phyloP scores from a whole-genome alignment of 2,329 filamentous ascomycete genomes.

The Pseudogymnoascus sp. region DNA sequence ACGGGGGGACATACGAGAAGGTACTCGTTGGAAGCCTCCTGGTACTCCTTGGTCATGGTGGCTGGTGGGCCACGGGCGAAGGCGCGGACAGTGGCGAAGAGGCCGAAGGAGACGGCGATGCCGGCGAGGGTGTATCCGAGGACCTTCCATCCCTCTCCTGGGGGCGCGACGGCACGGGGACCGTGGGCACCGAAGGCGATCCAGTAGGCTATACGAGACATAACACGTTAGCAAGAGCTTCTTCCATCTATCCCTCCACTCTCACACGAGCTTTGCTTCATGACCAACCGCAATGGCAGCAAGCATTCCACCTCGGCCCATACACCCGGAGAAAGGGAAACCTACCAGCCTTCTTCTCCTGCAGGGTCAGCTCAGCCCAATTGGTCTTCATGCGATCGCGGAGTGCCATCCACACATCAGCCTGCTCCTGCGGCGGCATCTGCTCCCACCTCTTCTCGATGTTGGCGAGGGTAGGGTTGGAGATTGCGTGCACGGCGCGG shows the following conservation, averaged over 20 bases:
- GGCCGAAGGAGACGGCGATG: slow-evolving; percentile 54
- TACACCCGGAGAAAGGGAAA: slow-evolving; percentile 10
- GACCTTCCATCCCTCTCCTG: slow-evolving; percentile 77
- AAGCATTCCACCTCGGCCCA: neutral
- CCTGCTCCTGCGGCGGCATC: slow-evolving; percentile 98
- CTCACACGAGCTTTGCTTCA: neutral
- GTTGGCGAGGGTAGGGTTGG: slow-evolving; percentile 93
- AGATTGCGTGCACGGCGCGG: slow-evolving; percentile 75
- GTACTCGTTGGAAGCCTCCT: slow-evolving; percentile 91
- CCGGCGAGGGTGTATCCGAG: slow-evolving; percentile 65
- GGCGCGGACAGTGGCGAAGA: slow-evolving; percentile 67
- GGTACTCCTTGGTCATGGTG: slow-evolving; percentile 96
- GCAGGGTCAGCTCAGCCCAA: slow-evolving; percentile 89
- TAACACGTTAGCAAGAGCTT: slow-evolving; percentile 26
- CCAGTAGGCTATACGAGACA: slow-evolving; percentile 74
- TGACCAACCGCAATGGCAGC: neutral
- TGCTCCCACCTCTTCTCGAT: slow-evolving; percentile 99
- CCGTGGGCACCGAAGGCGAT: slow-evolving; percentile 97
- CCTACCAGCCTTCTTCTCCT: slow-evolving; percentile 99
- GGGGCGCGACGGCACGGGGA: slow-evolving; percentile 73
- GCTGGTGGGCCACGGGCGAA: slow-evolving; percentile 66
- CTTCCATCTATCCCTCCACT: neutral
- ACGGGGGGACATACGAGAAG: slow-evolving; percentile 60
- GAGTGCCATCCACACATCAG: slow-evolving; percentile 96
- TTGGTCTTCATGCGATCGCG: slow-evolving; percentile 98